Percentiles rank a stretch among this genome's conserved stretches.
Conservation (phyloP, 129 eudicot genomes). For the Flaveria sonorensis region DNA sequence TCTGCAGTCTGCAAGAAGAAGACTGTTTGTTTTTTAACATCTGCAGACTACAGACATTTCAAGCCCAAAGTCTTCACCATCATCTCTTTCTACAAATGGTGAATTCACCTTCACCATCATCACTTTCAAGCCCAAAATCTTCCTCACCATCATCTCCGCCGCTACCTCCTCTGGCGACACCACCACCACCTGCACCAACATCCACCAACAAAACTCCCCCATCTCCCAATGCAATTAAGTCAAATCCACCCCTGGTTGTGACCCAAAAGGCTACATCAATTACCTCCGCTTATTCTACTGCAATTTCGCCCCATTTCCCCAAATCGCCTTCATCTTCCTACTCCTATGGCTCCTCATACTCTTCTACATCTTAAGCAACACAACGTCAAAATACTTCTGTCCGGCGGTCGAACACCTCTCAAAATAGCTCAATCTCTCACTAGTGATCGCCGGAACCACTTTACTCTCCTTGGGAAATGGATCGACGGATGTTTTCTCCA, state of each 20-base stretch:
- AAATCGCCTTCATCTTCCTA: conserved; percentile 41
- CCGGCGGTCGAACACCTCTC: conserved; percentile 61
- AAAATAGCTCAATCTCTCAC: conserved; percentile 45
- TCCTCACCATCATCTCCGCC: conserved; percentile 18
- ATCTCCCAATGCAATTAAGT: conserved; percentile 42
- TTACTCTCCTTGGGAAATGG: conserved; percentile 81
- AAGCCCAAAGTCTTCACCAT: not conserved
- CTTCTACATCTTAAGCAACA: conserved; percentile 56
- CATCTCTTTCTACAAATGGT: conserved; percentile 18
- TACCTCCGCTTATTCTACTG: conserved; percentile 55
- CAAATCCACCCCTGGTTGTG: conserved; percentile 40
- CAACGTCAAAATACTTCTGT: conserved; percentile 62
- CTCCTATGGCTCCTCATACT: conserved; percentile 54
- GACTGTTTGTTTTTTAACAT: too few species aligned
- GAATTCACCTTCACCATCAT: conserved; percentile 5
- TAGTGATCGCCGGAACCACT: conserved; percentile 67
- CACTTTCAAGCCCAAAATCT: conserved; percentile 8
- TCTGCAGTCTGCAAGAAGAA: too few species aligned
- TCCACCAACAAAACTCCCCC: conserved; percentile 31
- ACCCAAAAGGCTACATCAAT: conserved; percentile 56
- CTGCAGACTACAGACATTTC: too few species aligned
- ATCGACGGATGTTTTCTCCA: too few species aligned
- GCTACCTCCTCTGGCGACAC: not conserved
- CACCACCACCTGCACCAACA: too few species aligned
- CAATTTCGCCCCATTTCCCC: too few species aligned